A percentile compares a stretch with the other conserved stretches of the same genome.
Conservation (phyloP, 2,329 filamentous ascomycete genomes). For the Diaporthe nobilis region DNA sequence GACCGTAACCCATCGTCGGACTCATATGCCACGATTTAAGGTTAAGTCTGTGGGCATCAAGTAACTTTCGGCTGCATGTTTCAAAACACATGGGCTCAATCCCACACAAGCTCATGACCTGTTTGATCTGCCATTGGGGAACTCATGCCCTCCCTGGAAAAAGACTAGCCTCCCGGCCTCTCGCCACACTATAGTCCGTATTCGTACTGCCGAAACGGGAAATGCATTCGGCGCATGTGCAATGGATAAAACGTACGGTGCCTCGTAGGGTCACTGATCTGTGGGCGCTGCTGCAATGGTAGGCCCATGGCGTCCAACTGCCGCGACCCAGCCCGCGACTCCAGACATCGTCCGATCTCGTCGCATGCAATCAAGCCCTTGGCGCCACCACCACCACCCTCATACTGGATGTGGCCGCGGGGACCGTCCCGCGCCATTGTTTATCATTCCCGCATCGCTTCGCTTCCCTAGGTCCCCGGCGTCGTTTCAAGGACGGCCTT, state of each 20-base stretch:
- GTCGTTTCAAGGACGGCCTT: conserved; percentile 92
- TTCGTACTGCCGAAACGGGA: conserved; percentile 2
- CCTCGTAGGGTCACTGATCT: conserved; percentile 3
- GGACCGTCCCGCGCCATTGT: conserved; percentile 7
- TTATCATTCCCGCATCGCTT: background rate
- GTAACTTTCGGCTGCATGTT: conserved; percentile 24
- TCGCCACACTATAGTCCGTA: conserved; percentile 40
- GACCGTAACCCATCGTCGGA: background rate
- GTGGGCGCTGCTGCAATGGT: background rate
- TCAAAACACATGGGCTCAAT: conserved; percentile 29
- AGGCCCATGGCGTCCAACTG: background rate
- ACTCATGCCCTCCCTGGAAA: background rate
- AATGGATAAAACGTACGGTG: conserved; percentile 21
- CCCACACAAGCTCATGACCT: conserved; percentile 24
- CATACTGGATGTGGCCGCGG: background rate
- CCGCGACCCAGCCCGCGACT: background rate
- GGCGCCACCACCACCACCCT: background rate
- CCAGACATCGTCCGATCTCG: conserved; percentile 23
- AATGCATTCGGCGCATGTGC: background rate
- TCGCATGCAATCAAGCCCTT: background rate
- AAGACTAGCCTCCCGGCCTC: conserved; percentile 44
- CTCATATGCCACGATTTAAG: background rate
- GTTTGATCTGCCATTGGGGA: conserved; percentile 10
- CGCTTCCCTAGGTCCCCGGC: background rate
- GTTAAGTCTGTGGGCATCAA: conserved; percentile 9